Evolutionary conservation across 2,329 filamentous ascomycete species (phyloP), one percentile per base, ranked within the genome.

Genomic region (Fusarium palustre): DNA sequence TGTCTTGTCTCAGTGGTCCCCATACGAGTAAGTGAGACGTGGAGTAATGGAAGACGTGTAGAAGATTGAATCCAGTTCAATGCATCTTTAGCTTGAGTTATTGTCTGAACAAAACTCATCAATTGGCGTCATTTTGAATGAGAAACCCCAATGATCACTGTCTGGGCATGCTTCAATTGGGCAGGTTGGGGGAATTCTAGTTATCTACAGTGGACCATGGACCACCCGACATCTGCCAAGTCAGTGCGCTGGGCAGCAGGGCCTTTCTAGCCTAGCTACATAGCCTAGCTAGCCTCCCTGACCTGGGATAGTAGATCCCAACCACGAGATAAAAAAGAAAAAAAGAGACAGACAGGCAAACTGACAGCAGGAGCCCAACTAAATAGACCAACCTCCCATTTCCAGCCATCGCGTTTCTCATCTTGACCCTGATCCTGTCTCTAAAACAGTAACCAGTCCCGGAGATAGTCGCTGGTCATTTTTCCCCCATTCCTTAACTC

Each of bases 341-440:
- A 38, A 50, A 39, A 39, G 48, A 25, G 7, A 33, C 18, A 34
- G 16, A 33, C 45, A 57, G 36, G 47, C 20, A 30, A 24, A 49
- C 8, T 18, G 39, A 42, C 8, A 16, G 2, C 28, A 28, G 28
- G 9, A 28, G 28, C 28, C 28, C 28, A 28, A 28, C 28, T 16
- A n/a, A 28, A n/a, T n/a, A 18, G n/a, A 45, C 66, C 67, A 69
- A 64, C 67, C 66, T 70, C 61, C 50, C 46, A 43, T 70, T 68
- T 70, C 66, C 66, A 70, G 67, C 67, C 67, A 57, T 69, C 63
- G 57, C 9, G 31, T 64, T 69, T 70, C 46, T 30, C 13, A 22
- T 22, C 28, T 41, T 12, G 33, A 20, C 18, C 18, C 34, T 38
- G 18, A 38, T 18, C 36, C 36, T 39, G 36, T 59, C 42, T 49